Conservation (phyloP, 2,329 filamentous ascomycete genomes). For the Rhytidhysteron rufulum region DNA sequence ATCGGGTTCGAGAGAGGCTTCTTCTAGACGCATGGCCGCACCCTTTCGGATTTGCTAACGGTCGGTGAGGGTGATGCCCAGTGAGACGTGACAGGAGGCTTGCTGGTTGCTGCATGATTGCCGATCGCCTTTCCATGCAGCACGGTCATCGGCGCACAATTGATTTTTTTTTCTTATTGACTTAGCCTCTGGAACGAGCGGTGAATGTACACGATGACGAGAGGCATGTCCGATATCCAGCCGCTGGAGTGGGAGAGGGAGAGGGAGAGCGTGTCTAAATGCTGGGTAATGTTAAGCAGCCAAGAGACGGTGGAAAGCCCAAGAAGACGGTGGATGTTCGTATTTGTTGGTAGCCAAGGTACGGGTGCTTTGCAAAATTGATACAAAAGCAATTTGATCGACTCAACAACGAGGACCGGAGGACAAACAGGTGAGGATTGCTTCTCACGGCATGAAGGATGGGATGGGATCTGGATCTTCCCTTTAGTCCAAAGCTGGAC, state of each 20-base stretch:
- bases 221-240: not conserved
- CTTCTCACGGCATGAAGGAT: too few relatives aligned
- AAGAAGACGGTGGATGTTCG: not conserved
- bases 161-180: not conserved
- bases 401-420: too few relatives aligned
- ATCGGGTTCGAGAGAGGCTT: not conserved
- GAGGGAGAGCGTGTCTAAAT: not conserved
- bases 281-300: not conserved
- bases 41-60: not conserved
- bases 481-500: too few relatives aligned
- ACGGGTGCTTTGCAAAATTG: too few relatives aligned
- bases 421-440: too few relatives aligned
- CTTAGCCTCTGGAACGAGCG: conserved; percentile 3
- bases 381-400: too few relatives aligned
- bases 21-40: not conserved
- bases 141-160: conserved; percentile 1
- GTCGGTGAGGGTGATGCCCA: conserved; percentile 1
- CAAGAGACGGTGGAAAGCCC: not conserved
- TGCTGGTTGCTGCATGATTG: conserved; percentile 2
- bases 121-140: conserved; percentile 5
- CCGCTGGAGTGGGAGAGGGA: not conserved
- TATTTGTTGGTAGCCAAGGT: not conserved
- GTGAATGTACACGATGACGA: not conserved
- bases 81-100: not conserved
- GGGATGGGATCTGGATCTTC: too few relatives aligned